Percentiles rank a stretch among this genome's conserved stretches.
phyloP scores from a whole-genome alignment of 306 rosid species.

The Vigna unguiculata region DNA sequence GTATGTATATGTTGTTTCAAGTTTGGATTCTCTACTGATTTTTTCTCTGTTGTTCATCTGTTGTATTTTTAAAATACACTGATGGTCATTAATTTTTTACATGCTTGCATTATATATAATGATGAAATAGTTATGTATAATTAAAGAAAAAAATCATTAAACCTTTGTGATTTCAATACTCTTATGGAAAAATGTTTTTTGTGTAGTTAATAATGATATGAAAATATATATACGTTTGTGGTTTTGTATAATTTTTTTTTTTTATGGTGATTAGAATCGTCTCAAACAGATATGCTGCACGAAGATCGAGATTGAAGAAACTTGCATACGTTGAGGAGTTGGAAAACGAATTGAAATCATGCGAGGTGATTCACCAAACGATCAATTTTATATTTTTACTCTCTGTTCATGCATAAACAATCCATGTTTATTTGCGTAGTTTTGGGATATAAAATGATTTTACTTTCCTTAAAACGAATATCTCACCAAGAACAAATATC shows the following conservation, averaged over 20 bases:
- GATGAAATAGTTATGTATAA: neutral
- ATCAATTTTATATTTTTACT: neutral
- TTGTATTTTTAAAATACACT: too few species aligned
- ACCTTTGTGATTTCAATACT: neutral
- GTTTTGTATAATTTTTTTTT: neutral
- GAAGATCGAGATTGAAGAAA: constrained; percentile 6
- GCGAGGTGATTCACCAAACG: constrained; percentile 9
- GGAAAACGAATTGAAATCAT: neutral
- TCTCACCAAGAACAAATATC: neutral
- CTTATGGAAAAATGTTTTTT: too few species aligned
- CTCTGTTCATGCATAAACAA: neutral
- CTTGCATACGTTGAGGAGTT: neutral
- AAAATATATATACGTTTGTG: neutral
- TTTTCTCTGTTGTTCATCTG: too few species aligned
- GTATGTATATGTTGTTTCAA: constrained; percentile 25
- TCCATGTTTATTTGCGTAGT: neutral
- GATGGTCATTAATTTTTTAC: too few species aligned
- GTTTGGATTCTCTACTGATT: too few species aligned
- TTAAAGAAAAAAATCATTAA: neutral
- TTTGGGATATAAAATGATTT: neutral
- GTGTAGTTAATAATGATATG: too few species aligned
- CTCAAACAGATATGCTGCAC: neutral
- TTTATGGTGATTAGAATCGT: constrained; percentile 4
- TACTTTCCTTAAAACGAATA: neutral
- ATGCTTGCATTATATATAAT: neutral